A percentile compares a stretch with the other conserved stretches of the same genome.
phyloP scores from a whole-genome alignment of 805 yeast genomes.

The Candida michaelii region DNA sequence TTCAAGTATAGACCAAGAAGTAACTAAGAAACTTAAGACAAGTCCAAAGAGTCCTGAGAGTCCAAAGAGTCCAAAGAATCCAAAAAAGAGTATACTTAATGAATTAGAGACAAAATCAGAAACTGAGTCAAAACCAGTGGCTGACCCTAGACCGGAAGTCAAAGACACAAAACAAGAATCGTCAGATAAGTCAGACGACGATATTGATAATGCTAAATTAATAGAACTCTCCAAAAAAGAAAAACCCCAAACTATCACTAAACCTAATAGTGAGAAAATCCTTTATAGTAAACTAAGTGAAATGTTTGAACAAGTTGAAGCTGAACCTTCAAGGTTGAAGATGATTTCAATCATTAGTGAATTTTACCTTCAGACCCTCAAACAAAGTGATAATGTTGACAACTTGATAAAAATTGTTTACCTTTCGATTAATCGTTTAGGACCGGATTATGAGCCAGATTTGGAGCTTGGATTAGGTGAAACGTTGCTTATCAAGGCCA shows the following conservation, averaged over 20 bases:
- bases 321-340: constrained; percentile 78
- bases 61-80: neutral
- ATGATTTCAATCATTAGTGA: constrained; percentile 74
- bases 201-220: constrained; percentile 3
- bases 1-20: neutral
- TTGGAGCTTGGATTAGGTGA: constrained; percentile 94
- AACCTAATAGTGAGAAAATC: constrained; percentile 18
- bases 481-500: constrained; percentile 79
- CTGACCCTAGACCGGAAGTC: too few relatives aligned
- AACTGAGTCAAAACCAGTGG: too few relatives aligned
- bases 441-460: constrained; percentile 93
- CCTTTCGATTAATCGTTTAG: constrained; percentile 81
- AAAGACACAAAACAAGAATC: neutral
- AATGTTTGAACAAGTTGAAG: constrained; percentile 75
- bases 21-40: neutral
- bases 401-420: constrained; percentile 72
- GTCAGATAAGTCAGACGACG: too few relatives aligned
- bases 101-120: neutral
- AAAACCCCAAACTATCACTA: constrained; percentile 1
- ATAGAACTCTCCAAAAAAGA: constrained; percentile 16
- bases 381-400: constrained; percentile 34
- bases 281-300: constrained; percentile 48
- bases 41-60: neutral
- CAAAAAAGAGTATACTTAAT: too few relatives aligned
- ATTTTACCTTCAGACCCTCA: constrained; percentile 65